These are phyloP conservation scores for Candida multigemmis DNA, from an alignment of 805 yeast genomes.

Conservation along the genomic window DNA sequence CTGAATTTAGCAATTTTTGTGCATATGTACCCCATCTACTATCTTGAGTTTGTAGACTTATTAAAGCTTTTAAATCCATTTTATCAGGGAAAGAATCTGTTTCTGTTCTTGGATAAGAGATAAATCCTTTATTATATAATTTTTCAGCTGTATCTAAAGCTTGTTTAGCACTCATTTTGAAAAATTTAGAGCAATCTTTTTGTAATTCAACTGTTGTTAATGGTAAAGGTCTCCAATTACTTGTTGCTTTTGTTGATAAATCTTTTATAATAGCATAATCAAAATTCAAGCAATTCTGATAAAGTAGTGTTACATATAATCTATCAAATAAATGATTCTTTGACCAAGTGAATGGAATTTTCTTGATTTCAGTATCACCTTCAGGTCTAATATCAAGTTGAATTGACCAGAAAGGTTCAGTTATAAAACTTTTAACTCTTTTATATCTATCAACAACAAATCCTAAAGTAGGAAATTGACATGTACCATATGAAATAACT, in stretches of 20 bases:
- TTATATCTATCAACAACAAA: conserved; percentile 89
- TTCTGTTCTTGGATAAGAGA: conserved; percentile 96
- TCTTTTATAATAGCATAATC: conserved; percentile 42
- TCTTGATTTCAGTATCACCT: conserved; percentile 10
- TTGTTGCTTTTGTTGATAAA: conserved; percentile 52
- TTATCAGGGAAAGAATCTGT: conserved; percentile 76
- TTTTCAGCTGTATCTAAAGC: conserved; percentile 75
- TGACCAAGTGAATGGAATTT: conserved; percentile 57
- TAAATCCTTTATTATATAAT: conserved; percentile 74
- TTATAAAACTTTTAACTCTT: conserved; percentile 58
- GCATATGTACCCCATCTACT: conserved; percentile 72
- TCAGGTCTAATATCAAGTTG: conserved; percentile 41
- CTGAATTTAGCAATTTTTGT: conserved; percentile 21
- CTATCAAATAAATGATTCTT: conserved; percentile 69
- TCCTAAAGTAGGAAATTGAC: conserved; percentile 96
- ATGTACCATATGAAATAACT: conserved; percentile 73
- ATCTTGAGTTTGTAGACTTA: conserved; percentile 51
- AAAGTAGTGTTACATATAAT: conserved; percentile 50
- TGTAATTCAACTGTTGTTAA: conserved; percentile 91
- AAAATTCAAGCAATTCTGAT: conserved; percentile 53
- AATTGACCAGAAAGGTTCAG: conserved; percentile 78
- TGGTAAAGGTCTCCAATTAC: conserved; percentile 80
- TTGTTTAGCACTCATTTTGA: conserved; percentile 72
- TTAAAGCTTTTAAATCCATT: conserved; percentile 60
- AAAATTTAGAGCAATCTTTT: conserved; percentile 67